These are phyloP conservation scores for Arachis monticola DNA, from an alignment of 331 rosid genomes.

Conservation along the genomic window DNA sequence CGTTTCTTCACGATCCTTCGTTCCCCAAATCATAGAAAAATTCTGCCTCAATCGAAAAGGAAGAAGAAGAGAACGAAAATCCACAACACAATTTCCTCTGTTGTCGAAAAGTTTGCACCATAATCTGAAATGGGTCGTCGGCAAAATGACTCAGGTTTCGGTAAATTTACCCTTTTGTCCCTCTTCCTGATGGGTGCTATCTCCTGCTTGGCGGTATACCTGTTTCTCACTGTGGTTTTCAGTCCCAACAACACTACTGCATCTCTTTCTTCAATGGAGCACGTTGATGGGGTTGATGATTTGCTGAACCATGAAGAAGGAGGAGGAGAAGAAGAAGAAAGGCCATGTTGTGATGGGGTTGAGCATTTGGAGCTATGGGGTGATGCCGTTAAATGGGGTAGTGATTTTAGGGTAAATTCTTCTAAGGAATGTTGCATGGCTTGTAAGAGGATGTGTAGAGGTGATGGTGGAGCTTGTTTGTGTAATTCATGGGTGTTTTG, in stretches of 20 bases:
- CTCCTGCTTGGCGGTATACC: slow-evolving; percentile 48
- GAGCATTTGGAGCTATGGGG: slow-evolving; percentile 65
- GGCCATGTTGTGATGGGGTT: slow-evolving; percentile 51
- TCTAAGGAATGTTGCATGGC: slow-evolving; percentile 59
- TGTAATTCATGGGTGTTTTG: slow-evolving; percentile 68
- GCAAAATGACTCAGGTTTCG: slow-evolving; percentile 45
- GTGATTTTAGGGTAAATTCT: slow-evolving; percentile 55
- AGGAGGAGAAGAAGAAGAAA: slow-evolving; percentile 3
- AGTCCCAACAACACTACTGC: neutral
- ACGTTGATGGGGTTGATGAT: neutral
- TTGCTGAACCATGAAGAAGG: neutral
- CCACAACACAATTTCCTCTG: slow-evolving; percentile 23
- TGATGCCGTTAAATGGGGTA: slow-evolving; percentile 64
- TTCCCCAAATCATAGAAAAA: neutral
- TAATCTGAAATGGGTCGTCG: slow-evolving; percentile 58
- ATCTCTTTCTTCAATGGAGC: slow-evolving; percentile 8
- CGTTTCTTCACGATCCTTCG: neutral
- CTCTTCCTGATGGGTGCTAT: slow-evolving; percentile 49
- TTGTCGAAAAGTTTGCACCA: neutral
- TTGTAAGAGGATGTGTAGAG: slow-evolving; percentile 51
- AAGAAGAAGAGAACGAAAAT: neutral
- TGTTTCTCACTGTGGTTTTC: slow-evolving; percentile 38
- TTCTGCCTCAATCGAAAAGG: neutral
- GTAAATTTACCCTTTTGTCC: slow-evolving; percentile 39
- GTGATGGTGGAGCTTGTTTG: slow-evolving; percentile 46